Percentiles rank a stretch among this genome's conserved stretches.
phyloP scores from a whole-genome alignment of 208 protist genomes.

The Trichomonas gallinae region DNA sequence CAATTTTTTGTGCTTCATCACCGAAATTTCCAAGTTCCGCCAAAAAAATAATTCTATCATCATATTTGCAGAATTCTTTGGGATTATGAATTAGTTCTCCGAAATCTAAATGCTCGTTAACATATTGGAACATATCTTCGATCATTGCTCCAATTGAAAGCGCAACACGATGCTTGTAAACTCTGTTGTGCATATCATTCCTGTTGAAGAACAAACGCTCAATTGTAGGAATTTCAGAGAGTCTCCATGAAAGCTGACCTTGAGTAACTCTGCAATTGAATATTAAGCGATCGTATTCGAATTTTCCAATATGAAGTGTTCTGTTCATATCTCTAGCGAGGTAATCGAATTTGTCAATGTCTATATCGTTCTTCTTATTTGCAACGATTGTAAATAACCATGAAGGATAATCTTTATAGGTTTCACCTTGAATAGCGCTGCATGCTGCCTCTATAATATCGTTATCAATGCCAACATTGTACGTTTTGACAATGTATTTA shows the following conservation, averaged over 20 bases:
- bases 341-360: conserved; percentile 6
- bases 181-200: background rate
- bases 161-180: background rate
- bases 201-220: background rate
- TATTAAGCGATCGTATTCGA: background rate
- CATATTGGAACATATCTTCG: background rate
- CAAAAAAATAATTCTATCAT: background rate
- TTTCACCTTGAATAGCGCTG: background rate
- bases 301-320: background rate
- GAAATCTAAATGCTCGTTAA: background rate
- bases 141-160: background rate
- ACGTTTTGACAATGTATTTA: background rate
- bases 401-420: background rate
- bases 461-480: background rate
- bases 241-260: background rate
- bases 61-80: background rate
- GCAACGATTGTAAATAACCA: background rate
- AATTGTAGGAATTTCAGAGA: background rate
- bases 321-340: background rate
- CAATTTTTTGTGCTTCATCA: background rate
- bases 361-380: background rate
- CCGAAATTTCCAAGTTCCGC: background rate
- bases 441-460: background rate
- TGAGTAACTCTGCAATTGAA: background rate
- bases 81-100: background rate